These are phyloP conservation scores for Termitomyces sp. DNA, from an alignment of 1,284 basidiomycete species.

Conservation along the genomic window DNA sequence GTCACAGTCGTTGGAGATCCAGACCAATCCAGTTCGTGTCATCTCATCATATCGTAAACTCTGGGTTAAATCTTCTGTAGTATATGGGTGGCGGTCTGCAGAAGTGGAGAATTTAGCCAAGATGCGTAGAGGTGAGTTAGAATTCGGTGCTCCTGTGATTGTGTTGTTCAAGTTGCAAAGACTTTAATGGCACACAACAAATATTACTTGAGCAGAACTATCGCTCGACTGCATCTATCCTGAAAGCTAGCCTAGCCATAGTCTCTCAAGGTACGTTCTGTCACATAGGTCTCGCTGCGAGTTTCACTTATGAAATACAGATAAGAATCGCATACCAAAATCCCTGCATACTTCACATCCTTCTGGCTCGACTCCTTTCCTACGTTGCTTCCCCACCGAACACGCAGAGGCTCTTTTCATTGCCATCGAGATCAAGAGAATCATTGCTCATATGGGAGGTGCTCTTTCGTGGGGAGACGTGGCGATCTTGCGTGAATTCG, in stretches of 20 bases:
- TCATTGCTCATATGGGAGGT: slow-evolving; percentile 72
- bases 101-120: slow-evolving; percentile 76
- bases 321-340: slow-evolving; percentile 72
- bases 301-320: slow-evolving; percentile 29
- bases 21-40: slow-evolving; percentile 72
- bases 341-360: slow-evolving; percentile 73
- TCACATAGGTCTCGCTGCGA: neutral
- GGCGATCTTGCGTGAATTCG: slow-evolving; percentile 66
- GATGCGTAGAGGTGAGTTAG: slow-evolving; percentile 65
- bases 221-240: slow-evolving; percentile 77
- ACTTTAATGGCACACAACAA: slow-evolving; percentile 61
- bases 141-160: neutral
- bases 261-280: slow-evolving; percentile 65
- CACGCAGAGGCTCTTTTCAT: slow-evolving; percentile 68
- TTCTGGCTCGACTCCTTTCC: slow-evolving; percentile 52
- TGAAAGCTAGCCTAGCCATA: slow-evolving; percentile 73
- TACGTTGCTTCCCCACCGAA: slow-evolving; percentile 45
- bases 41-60: neutral
- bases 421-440: slow-evolving; percentile 75
- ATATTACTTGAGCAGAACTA: slow-evolving; percentile 87
- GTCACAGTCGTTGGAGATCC: slow-evolving; percentile 90
- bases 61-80: slow-evolving; percentile 26
- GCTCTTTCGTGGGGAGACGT: slow-evolving; percentile 74
- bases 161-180: slow-evolving; percentile 31
- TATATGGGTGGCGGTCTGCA: slow-evolving; percentile 88